Conservation (phyloP, 345 rosid genomes). For the Sisymbrium altissimum region DNA sequence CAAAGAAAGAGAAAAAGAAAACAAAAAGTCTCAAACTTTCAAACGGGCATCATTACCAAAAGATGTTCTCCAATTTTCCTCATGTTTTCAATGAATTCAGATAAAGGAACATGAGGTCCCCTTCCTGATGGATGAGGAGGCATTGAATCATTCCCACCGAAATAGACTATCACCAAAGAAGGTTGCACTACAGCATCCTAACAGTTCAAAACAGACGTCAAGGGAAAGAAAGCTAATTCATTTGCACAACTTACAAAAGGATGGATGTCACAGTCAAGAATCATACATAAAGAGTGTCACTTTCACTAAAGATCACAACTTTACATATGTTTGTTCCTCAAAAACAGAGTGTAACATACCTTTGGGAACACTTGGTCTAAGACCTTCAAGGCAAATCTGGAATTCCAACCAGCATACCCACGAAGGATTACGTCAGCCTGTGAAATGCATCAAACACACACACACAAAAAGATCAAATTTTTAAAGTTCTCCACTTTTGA, state of each 20-base stretch:
- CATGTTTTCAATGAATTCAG: slow-evolving; percentile 74
- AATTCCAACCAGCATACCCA: slow-evolving; percentile 91
- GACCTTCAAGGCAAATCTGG: slow-evolving; percentile 68
- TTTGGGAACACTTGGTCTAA: slow-evolving; percentile 72
- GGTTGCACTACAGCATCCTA: slow-evolving; percentile 76
- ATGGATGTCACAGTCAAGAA: not conserved
- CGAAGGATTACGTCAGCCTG: slow-evolving; percentile 80
- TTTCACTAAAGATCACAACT: too few relatives aligned
- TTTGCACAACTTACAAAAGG: not conserved
- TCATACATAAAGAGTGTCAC: too few relatives aligned
- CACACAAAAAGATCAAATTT: not conserved
- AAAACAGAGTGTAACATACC: slow-evolving; percentile 37
- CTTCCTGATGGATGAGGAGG: slow-evolving; percentile 56
- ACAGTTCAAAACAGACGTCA: not conserved
- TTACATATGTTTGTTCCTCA: too few relatives aligned
- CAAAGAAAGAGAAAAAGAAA: not conserved
- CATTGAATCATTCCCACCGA: slow-evolving; percentile 91
- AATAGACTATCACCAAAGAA: slow-evolving; percentile 81
- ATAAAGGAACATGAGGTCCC: slow-evolving; percentile 87
- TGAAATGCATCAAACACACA: slow-evolving; percentile 4
- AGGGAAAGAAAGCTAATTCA: not conserved
- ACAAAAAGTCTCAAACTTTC: not conserved
- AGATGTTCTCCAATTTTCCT: slow-evolving; percentile 67
- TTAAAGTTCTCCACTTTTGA: not conserved
- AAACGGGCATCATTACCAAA: slow-evolving; percentile 41